Percentiles rank a stretch among this genome's conserved stretches.
These are phyloP conservation scores for Pachyrhizus erosus DNA, from an alignment of 306 rosid genomes.

Conservation along the genomic window DNA sequence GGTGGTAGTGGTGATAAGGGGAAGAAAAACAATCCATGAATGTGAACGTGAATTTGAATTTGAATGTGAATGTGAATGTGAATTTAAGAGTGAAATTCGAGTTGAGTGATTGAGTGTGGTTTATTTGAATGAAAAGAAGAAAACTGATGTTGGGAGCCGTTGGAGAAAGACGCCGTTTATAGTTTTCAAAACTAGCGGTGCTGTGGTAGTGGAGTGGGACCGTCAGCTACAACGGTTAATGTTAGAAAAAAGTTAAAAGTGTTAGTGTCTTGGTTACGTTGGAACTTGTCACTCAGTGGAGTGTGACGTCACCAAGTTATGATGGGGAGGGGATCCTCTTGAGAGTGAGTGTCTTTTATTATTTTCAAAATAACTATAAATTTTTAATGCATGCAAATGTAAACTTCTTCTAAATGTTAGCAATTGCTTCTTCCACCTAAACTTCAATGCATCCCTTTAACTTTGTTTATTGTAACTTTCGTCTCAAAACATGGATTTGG, in stretches of 20 bases:
- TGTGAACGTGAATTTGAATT: background rate
- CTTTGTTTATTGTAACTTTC: too few relatives aligned
- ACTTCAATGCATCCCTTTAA: background rate
- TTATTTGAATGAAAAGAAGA: conserved; percentile 10
- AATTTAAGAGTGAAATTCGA: background rate
- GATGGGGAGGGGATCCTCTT: background rate
- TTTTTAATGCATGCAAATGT: background rate
- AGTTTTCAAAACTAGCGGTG: conserved; percentile 30
- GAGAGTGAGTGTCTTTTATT: background rate
- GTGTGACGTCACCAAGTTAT: background rate
- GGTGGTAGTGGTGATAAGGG: conserved; percentile 46
- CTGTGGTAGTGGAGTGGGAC: conserved; percentile 40
- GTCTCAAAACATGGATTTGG: too few relatives aligned
- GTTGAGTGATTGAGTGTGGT: background rate
- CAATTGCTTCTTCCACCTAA: background rate
- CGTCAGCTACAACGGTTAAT: conserved; percentile 46
- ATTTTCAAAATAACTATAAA: background rate
- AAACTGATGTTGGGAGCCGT: conserved; percentile 47
- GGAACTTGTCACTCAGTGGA: background rate
- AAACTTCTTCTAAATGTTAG: background rate
- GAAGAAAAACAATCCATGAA: conserved; percentile 62
- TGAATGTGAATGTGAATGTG: background rate
- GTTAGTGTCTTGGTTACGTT: background rate
- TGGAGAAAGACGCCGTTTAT: conserved; percentile 24
- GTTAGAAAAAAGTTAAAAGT: background rate